Conservation (phyloP, 106 monocot genomes). For the Xerophyta viscosa region DNA sequence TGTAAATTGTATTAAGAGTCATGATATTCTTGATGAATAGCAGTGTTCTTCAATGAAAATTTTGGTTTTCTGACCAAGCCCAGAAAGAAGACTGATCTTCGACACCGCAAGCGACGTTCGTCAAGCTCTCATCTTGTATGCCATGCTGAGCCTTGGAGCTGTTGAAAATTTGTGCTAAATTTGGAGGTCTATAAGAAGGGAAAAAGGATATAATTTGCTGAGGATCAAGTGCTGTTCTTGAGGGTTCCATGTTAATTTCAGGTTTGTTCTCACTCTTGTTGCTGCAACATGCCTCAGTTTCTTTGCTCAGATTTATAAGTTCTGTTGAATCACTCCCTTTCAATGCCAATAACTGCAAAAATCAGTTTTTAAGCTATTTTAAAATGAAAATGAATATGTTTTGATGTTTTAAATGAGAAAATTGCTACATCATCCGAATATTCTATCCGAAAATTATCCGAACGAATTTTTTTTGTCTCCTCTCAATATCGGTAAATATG, state of each 20-base stretch:
- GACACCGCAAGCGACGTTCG: conserved; percentile 56
- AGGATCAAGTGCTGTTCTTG: conserved; percentile 14
- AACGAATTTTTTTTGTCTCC: too few relatives aligned
- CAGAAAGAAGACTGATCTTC: conserved; percentile 71
- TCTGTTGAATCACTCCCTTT: conserved; percentile 59
- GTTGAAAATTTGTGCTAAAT: conserved; percentile 25
- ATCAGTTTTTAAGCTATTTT: not conserved
- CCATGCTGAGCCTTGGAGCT: conserved; percentile 40
- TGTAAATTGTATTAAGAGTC: too few relatives aligned
- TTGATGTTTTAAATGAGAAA: too few relatives aligned
- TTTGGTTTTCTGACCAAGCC: conserved; percentile 68
- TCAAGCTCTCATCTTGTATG: conserved; percentile 39
- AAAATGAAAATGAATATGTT: not conserved
- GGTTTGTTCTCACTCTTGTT: conserved; percentile 85
- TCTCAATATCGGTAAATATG: too few relatives aligned
- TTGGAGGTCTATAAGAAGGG: conserved; percentile 30
- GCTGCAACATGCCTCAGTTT: conserved; percentile 89
- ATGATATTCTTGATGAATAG: too few relatives aligned
- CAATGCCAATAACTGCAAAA: conserved; percentile 18
- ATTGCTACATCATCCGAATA: too few relatives aligned
- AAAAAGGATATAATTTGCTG: conserved; percentile 49
- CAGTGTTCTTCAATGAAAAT: conserved; percentile 81
- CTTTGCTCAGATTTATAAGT: conserved; percentile 86
- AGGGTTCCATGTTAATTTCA: conserved; percentile 9
- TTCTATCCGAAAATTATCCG: too few relatives aligned